Evolutionary conservation across 2,329 filamentous ascomycete species (phyloP).

Genomic region (Epichloe aotearoae): DNA sequence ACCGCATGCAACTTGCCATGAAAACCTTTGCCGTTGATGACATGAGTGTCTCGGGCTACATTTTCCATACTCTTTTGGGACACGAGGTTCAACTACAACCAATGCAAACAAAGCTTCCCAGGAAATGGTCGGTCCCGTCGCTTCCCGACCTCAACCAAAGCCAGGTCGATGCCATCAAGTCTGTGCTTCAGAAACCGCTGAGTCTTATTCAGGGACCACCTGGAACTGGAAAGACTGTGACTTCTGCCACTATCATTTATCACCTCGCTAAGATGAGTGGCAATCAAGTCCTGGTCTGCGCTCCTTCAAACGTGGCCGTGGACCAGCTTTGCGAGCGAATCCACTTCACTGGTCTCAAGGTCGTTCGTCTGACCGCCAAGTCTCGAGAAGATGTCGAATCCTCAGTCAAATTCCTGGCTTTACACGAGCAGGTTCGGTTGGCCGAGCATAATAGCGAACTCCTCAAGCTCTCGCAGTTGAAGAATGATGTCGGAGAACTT

Average conservation of each 20-base stretch:
- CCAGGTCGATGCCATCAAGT: conserved; percentile 93
- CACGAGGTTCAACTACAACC: conserved; percentile 89
- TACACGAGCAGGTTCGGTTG: conserved; percentile 95
- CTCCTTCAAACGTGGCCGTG: conserved; percentile 94
- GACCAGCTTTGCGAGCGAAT: conserved; percentile 97
- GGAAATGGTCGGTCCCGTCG: conserved; percentile 91
- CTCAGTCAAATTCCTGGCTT: conserved; percentile 86
- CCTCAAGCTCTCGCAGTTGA: conserved; percentile 83
- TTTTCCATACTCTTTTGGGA: conserved; percentile 91
- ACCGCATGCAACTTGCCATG: conserved; percentile 98
- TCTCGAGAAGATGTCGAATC: conserved; percentile 97
- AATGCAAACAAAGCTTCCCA: conserved; percentile 90
- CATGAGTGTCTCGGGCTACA: conserved; percentile 96
- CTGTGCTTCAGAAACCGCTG: conserved; percentile 81
- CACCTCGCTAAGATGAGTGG: conserved; percentile 92
- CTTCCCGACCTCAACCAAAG: conserved; percentile 90
- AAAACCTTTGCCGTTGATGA: conserved; percentile 97
- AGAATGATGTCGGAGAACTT: conserved; percentile 80
- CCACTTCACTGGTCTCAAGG: conserved; percentile 86
- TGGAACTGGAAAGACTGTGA: conserved; percentile 96
- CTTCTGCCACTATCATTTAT: conserved; percentile 96
- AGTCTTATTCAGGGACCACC: conserved; percentile 95
- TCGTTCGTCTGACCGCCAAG: conserved; percentile 95
- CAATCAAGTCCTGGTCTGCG: conserved; percentile 89
- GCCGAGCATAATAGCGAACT: conserved; percentile 93